Conservation (phyloP, 192 early-diverging fungal genomes). For the Backusella parvicylindrica region DNA sequence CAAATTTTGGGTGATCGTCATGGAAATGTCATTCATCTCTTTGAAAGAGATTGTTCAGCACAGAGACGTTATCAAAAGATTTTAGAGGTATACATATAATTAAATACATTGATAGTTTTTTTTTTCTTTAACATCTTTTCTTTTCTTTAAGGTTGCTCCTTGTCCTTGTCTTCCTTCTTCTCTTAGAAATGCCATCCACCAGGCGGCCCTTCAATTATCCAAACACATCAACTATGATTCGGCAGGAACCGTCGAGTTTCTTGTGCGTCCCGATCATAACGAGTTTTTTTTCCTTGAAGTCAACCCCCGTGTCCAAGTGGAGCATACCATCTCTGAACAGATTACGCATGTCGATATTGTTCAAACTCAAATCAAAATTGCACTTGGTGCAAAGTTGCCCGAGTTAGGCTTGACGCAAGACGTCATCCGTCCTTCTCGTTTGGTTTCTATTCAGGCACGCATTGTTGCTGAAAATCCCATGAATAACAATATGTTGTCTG, state of each 20-base stretch:
- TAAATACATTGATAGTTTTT: background rate
- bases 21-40: conserved; percentile 85
- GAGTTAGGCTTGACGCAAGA: conserved; percentile 68
- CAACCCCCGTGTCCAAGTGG: conserved; percentile 93
- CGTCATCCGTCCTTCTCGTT: conserved; percentile 61
- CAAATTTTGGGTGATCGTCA: conserved; percentile 88
- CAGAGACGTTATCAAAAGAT: conserved; percentile 95
- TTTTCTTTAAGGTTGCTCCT: conserved; percentile 24
- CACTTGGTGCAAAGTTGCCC: conserved; percentile 18
- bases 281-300: conserved; percentile 96
- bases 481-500: conserved; percentile 38
- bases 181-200: conserved; percentile 63
- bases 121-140: background rate
- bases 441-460: conserved; percentile 88
- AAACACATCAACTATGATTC: conserved; percentile 86
- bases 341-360: conserved; percentile 87
- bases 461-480: conserved; percentile 94
- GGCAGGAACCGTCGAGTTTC: conserved; percentile 95
- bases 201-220: conserved; percentile 82
- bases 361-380: conserved; percentile 40
- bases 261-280: conserved; percentile 73
- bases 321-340: conserved; percentile 96
- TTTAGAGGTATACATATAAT: conserved; percentile 63
- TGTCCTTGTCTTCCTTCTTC: conserved; percentile 63
- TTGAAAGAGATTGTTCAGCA: conserved; percentile 91